Percentiles rank a stretch among this genome's conserved stretches.
Conservation (phyloP, 2,329 filamentous ascomycete genomes). For the Laburnicola sp. region DNA sequence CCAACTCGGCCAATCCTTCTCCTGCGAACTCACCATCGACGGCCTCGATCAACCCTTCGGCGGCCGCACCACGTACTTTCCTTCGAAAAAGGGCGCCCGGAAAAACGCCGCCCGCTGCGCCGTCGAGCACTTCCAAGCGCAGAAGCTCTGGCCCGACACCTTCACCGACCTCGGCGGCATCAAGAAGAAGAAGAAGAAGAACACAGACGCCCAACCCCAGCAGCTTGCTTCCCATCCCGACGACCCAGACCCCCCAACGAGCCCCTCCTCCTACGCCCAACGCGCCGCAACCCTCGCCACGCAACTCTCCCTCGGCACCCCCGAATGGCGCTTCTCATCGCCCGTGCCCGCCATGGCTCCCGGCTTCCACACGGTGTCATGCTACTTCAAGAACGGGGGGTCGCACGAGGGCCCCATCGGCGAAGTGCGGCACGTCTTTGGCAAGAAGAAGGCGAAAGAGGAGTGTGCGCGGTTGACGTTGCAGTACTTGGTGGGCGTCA, state of each 20-base stretch:
- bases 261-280: constrained; percentile 14
- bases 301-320: constrained; percentile 26
- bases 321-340: constrained; percentile 21
- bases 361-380: constrained; percentile 42
- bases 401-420: constrained; percentile 43
- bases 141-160: constrained; percentile 36
- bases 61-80: constrained; percentile 34
- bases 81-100: constrained; percentile 48
- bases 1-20: constrained; percentile 34
- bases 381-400: constrained; percentile 36
- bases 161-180: constrained; percentile 29
- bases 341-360: constrained; percentile 11
- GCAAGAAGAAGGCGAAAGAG: constrained; percentile 56
- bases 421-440: constrained; percentile 48
- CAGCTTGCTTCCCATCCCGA: neutral
- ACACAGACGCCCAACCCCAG: neutral
- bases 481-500: constrained; percentile 44
- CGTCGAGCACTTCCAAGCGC: constrained; percentile 46
- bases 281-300: constrained; percentile 25
- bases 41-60: constrained; percentile 40
- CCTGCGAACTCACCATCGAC: constrained; percentile 37
- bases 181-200: constrained; percentile 30
- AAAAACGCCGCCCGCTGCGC: constrained; percentile 48
- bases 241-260: neutral
- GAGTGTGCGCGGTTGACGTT: constrained; percentile 51